Conservation (phyloP, 768 basidiomycete species). For the Gloeophyllum trabeum region DNA sequence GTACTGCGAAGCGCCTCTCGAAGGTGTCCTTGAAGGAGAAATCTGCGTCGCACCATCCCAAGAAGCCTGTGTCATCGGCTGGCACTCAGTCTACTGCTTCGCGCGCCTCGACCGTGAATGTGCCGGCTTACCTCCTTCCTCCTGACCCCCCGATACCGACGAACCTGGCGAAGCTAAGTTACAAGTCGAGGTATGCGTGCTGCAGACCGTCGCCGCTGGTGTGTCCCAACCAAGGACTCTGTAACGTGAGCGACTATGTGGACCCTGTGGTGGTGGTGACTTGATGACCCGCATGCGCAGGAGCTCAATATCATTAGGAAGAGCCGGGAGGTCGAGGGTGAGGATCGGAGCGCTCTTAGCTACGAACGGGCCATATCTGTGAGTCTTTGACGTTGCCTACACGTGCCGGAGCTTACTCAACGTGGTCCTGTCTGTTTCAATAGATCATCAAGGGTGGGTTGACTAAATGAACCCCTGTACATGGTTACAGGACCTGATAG, state of each 20-base stretch:
- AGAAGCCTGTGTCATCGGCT: background rate
- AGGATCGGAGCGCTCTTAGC: slow-evolving; percentile 54
- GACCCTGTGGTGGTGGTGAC: background rate
- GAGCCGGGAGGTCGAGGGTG: slow-evolving; percentile 54
- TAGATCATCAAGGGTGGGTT: no score
- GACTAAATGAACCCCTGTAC: no score
- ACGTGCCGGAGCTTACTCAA: background rate
- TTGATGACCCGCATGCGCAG: no score
- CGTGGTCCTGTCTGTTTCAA: no score
- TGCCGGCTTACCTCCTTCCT: slow-evolving; percentile 13
- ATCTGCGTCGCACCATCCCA: background rate
- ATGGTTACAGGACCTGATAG: no score
- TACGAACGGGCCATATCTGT: slow-evolving; percentile 69
- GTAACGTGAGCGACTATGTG: slow-evolving; percentile 8
- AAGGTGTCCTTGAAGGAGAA: background rate
- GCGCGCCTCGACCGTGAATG: slow-evolving; percentile 3
- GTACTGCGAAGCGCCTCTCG: background rate
- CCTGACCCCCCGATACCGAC: slow-evolving; percentile 11
- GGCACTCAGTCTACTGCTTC: slow-evolving; percentile 4
- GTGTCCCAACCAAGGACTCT: slow-evolving; percentile 59
- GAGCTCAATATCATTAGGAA: slow-evolving; percentile 49
- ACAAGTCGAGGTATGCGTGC: slow-evolving; percentile 40
- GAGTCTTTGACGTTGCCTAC: slow-evolving; percentile 1
- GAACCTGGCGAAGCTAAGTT: slow-evolving; percentile 11
- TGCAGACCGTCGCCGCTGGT: slow-evolving; percentile 52